These are phyloP conservation scores for Pochonia chlamydosporia DNA, from an alignment of 2,329 filamentous ascomycete species.

Conservation along the genomic window DNA sequence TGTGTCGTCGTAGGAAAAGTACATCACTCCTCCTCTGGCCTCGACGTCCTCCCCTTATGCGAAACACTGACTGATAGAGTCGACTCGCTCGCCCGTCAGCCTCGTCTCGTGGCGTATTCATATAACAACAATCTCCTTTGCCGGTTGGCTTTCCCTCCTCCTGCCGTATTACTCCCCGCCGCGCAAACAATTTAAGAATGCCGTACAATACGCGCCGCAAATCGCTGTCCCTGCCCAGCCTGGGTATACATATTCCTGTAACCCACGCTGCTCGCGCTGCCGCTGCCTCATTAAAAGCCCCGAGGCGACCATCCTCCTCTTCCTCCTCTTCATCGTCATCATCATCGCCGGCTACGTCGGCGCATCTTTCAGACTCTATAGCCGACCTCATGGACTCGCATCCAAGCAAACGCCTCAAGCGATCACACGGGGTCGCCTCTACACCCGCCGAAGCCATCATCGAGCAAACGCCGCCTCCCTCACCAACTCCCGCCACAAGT, in stretches of 20 bases:
- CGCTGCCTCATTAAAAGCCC: conserved; percentile 33
- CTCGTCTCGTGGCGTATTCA: conserved; percentile 4
- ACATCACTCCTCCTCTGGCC: not conserved
- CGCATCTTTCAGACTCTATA: conserved; percentile 19
- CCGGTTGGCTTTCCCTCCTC: not conserved
- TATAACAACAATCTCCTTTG: not conserved
- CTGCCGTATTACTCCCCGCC: not conserved
- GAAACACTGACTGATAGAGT: not conserved
- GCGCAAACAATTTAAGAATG: conserved; percentile 44
- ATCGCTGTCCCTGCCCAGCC: conserved; percentile 84
- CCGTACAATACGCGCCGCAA: conserved; percentile 96
- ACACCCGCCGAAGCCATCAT: conserved; percentile 63
- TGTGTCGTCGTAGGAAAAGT: not conserved
- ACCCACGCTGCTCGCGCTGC: conserved; percentile 52
- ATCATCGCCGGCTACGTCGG: conserved; percentile 18
- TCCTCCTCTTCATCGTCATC: conserved; percentile 25
- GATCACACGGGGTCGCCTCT: conserved; percentile 55
- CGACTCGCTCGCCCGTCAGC: conserved; percentile 7
- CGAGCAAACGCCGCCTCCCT: conserved; percentile 64
- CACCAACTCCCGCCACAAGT: conserved; percentile 25
- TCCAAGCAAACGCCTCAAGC: conserved; percentile 66
- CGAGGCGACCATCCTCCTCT: conserved; percentile 22
- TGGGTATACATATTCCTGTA: conserved; percentile 83
- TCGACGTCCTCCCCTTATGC: conserved; percentile 10
- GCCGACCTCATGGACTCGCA: conserved; percentile 29